Percentiles rank a stretch among this genome's conserved stretches.
These are phyloP conservation scores for Globisporangium acanthophoron DNA, from an alignment of 352 stramenopile genomes.

Conservation along the genomic window DNA sequence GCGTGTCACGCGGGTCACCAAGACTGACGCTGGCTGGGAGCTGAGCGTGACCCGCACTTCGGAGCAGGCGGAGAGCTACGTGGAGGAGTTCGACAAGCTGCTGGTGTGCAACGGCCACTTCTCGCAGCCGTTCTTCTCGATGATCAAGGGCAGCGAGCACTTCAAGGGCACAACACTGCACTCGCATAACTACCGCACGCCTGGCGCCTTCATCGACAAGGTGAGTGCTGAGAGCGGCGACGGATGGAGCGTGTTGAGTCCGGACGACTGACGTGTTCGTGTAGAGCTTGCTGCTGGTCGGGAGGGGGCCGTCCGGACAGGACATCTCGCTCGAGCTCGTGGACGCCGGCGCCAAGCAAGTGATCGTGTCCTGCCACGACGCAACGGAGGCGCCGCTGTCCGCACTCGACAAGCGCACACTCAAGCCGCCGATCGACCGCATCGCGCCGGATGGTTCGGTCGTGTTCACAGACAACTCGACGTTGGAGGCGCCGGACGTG, in stretches of 20 bases:
- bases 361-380: constrained; percentile 55
- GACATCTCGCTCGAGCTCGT: constrained; percentile 78
- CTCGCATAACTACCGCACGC: constrained; percentile 53
- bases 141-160: constrained; percentile 50
- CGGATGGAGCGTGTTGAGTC: too few relatives aligned
- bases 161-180: constrained; percentile 36
- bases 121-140: constrained; percentile 36
- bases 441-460: constrained; percentile 46
- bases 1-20: constrained; percentile 43
- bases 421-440: constrained; percentile 54
- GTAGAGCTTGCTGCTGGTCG: constrained; percentile 60
- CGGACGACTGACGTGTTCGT: not conserved
- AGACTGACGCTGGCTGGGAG: constrained; percentile 12
- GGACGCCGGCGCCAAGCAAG: constrained; percentile 28
- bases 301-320: constrained; percentile 58
- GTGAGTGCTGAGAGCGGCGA: constrained; percentile 1
- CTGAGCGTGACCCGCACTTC: constrained; percentile 10
- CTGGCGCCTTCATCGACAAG: constrained; percentile 39
- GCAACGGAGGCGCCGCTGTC: constrained; percentile 23
- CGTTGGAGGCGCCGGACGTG: constrained; percentile 44
- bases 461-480: constrained; percentile 54
- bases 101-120: constrained; percentile 82
- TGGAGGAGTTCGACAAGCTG: constrained; percentile 68
- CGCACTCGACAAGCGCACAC: constrained; percentile 25
- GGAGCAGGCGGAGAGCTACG: constrained; percentile 43